Evolutionary conservation across 345 rosid genomes (phyloP).

Genomic region (Pistacia integerrima): DNA sequence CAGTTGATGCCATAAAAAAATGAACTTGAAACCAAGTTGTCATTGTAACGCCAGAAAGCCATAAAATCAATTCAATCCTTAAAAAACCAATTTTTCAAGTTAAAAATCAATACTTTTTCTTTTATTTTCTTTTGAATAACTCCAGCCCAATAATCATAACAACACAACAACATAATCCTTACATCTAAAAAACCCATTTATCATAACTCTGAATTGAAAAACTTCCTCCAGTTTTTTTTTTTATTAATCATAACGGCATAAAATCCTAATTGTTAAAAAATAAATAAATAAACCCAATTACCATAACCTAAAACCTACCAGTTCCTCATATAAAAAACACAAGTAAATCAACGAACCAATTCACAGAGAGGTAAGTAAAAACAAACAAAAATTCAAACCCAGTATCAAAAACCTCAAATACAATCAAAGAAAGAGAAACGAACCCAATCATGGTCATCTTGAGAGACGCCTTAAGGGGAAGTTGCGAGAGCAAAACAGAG

Average conservation of each 20-base stretch:
- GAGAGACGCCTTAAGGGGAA: slow-evolving; percentile 80
- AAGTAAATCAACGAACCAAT: not conserved
- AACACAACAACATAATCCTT: no score
- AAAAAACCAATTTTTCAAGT: not conserved
- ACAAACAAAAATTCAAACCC: not conserved
- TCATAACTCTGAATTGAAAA: no score
- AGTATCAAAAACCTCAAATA: not conserved
- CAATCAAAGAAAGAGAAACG: not conserved
- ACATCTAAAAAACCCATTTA: no score
- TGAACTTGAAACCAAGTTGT: no score
- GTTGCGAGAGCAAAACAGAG: slow-evolving; percentile 62
- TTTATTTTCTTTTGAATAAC: no score
- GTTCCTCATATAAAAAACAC: not conserved
- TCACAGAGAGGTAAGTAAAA: not conserved
- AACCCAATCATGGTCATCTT: slow-evolving; percentile 99
- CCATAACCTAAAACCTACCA: not conserved
- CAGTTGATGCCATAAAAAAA: not conserved
- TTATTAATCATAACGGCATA: not conserved
- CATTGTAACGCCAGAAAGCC: not conserved
- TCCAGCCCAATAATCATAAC: no score
- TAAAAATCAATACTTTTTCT: no score
- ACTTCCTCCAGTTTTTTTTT: not conserved
- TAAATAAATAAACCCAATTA: not conserved
- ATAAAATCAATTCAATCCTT: not conserved
- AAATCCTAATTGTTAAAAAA: not conserved